Conservation (phyloP, 2,329 filamentous ascomycete species). For the Sporothrix pallida region DNA sequence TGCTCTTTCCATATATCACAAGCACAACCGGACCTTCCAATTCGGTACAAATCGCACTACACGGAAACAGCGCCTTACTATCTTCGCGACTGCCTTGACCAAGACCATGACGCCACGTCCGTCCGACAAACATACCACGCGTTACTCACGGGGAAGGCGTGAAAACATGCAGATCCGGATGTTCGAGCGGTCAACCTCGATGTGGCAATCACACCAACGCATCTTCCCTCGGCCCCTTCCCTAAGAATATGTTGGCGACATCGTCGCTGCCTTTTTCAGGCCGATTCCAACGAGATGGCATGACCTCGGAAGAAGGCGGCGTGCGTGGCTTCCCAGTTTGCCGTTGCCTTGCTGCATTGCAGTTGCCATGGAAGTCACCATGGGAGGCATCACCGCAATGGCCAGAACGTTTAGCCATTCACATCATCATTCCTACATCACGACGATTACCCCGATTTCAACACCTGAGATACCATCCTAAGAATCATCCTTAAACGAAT, state of each 20-base stretch:
- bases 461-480: not conserved
- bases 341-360: not conserved
- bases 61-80: not conserved
- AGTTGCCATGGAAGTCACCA: not conserved
- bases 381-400: not conserved
- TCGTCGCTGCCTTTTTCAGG: no score
- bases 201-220: no score
- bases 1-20: not conserved
- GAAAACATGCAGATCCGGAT: not conserved
- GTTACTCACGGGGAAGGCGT: not conserved
- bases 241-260: no score
- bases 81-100: not conserved
- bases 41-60: not conserved
- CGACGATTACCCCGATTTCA: not conserved
- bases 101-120: not conserved
- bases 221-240: no score
- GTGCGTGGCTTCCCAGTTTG: not conserved
- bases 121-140: not conserved
- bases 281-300: no score
- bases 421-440: no score
- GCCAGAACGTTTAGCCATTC: no score
- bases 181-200: no score
- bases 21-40: not conserved
- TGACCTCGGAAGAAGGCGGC: no score
- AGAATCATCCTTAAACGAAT: not conserved